Base-by-base conservation (phyloP, 2,329 filamentous ascomycete species). In the Talaromyces sp. region DNA sequence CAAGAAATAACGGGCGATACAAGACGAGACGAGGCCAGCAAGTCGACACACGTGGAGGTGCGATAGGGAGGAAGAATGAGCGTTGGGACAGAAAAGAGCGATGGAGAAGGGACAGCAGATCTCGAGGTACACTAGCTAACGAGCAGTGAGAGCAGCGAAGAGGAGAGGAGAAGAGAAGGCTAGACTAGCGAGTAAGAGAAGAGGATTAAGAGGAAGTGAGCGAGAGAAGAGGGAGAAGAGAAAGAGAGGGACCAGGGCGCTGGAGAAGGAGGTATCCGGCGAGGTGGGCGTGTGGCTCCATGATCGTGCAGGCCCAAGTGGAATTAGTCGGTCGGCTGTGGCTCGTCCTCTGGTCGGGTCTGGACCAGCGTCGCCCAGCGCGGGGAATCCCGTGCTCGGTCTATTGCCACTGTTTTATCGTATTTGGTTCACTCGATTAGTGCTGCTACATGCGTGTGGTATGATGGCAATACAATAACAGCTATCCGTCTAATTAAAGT, bases 241-340 rank as follows among this genome's bases (percentile, higher is more conserved):
- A 43, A 24, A 35, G 47, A 48, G 35, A 48, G 37, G 43, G 63
- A 47, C 33, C 43, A 56, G 48, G 60, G 43, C 47, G 7, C 31
- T 56, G 31, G 58, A 47, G 61, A 64, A 62, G 50, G 60, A 67
- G 64, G 61, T 66, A 66, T 63, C 66, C 66, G 65, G 64, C 60
- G 45, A 60, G 66, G 64, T 60, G 66, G 66, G 58, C 60, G 66
- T 37, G 64, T 61, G 66, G 61, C 66, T 67, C 66, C 66, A 67
- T 64, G 66, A 67, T 67, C 66, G 66, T 67, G 66, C 66, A 67
- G 66, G 62, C 62, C 63, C 45, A 58, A 58, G 56, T 50, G 63
- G 48, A 60, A 60, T 67, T 65, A 54, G 58, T 35, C 48, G 58
- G 59, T 45, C 50, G 48, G 59, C 58, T 61, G 57, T 65, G 63